Percentiles rank a stretch among this genome's conserved stretches.
Evolutionary conservation across 1,139 yeast species (phyloP).

Genomic region (Kluyveromyces marxianus): DNA sequence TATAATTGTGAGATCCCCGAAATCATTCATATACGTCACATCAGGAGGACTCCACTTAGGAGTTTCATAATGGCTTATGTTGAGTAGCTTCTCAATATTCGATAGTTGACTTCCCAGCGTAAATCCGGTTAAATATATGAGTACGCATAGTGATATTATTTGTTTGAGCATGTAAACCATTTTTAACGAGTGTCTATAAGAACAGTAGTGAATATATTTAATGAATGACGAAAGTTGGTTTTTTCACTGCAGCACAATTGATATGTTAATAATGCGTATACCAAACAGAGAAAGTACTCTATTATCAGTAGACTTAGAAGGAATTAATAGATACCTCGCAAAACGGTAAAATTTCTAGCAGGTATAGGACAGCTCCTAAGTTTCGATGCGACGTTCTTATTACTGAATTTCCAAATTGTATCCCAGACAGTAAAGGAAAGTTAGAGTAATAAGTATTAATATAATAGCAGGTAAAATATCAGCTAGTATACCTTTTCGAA

Average conservation of each 20-base stretch:
- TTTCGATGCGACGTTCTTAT: background rate
- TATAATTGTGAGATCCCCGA: constrained; percentile 54
- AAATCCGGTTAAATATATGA: constrained; percentile 3
- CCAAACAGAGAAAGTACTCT: background rate
- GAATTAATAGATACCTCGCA: background rate
- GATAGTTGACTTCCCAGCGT: constrained; percentile 11
- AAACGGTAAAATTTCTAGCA: background rate
- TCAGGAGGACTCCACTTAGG: constrained; percentile 10
- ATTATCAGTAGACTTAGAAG: background rate
- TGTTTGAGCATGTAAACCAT: too few species aligned
- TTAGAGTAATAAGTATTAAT: too few species aligned
- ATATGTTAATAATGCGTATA: background rate
- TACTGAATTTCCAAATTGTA: too few species aligned
- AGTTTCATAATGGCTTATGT: constrained; percentile 8
- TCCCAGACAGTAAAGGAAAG: too few species aligned
- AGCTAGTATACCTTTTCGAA: too few species aligned
- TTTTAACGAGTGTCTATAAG: too few species aligned
- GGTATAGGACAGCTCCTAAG: background rate
- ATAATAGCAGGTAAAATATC: too few species aligned
- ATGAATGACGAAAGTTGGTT: constrained; percentile 2
- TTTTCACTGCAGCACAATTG: background rate
- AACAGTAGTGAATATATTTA: background rate
- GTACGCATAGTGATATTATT: background rate
- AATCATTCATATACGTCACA: constrained; percentile 44
- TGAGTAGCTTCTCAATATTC: constrained; percentile 12